Conservation (phyloP, 495 filamentous ascomycete genomes). For the Pyronema omphalodes region DNA sequence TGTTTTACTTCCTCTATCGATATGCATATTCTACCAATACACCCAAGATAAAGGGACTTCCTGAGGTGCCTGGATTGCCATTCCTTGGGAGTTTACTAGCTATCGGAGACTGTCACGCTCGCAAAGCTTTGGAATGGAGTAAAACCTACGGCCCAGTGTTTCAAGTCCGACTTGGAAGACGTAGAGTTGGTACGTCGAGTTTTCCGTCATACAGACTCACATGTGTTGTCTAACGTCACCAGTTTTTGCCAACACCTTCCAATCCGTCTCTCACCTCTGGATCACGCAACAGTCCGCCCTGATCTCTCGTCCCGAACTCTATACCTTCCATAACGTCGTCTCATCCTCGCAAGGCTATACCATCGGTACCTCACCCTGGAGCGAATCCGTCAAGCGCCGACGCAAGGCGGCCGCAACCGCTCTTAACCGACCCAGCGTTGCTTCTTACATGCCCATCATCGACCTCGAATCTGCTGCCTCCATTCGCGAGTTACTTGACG, state of each 20-base stretch:
- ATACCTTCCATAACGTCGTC: constrained; percentile 56
- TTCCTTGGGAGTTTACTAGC: constrained; percentile 46
- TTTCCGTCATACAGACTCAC: no score
- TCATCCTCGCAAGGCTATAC: constrained; percentile 53
- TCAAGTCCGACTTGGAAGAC: constrained; percentile 48
- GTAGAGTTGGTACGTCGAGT: constrained; percentile 31
- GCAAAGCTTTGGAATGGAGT: constrained; percentile 34
- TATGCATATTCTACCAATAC: constrained; percentile 39
- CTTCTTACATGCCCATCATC: constrained; percentile 54
- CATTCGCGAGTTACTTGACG: constrained; percentile 44
- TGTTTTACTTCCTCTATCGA: constrained; percentile 34
- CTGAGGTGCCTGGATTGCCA: constrained; percentile 44
- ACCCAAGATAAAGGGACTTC: constrained; percentile 44
- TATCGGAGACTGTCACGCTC: constrained; percentile 38
- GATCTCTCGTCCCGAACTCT: constrained; percentile 49
- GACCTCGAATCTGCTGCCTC: constrained; percentile 46
- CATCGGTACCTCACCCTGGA: constrained; percentile 57
- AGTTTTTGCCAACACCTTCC: constrained; percentile 51
- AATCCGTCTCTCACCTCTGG: constrained; percentile 49
- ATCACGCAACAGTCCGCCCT: constrained; percentile 53
- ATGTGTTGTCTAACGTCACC: no score
- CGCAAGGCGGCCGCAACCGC: constrained; percentile 54
- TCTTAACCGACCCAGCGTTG: constrained; percentile 45
- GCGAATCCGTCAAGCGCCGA: constrained; percentile 51
- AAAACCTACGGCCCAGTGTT: constrained; percentile 49